Base-by-base conservation (phyloP, 2,329 filamentous ascomycete genomes). In the Penicillium rolfsii region DNA sequence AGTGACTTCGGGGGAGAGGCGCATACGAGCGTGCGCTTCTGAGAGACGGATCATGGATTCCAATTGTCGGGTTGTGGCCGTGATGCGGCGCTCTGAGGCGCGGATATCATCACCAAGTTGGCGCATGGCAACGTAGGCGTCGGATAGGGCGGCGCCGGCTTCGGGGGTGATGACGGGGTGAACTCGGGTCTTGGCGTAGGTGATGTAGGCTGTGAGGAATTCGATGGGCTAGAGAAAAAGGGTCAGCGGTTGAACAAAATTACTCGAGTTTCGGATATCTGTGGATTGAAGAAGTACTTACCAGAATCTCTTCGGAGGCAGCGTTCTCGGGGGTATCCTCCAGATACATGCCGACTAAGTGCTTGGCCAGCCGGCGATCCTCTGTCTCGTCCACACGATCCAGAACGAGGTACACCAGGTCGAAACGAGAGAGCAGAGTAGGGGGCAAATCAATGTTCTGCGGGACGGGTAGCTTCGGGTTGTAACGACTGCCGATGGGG, bases 21-120 rank as follows among this genome's bases (percentile, higher is more conserved):
- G 90, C 96, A 99, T 99, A 78, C 97, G 97, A 53, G 95, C 96
- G 77, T 99, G 96, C 0, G 93, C 95, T 81, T 99, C 95, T 1
- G 93, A 82, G 3, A 99, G 89, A 63, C 95, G 94, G 74, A 99
- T 98, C 96, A 99, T 99, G 49, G 90, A 95, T 80, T 99, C 96
- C 5, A 99, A 84, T 79, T 99, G 95, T 74, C 95, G 87, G 0
- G 96, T 99, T 3, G 95, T 99, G 43, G 95, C 95, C 0, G 95
- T 99, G 80, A 99, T 99, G 67, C 95, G 91, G 77, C 96, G 94
- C 78, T 99, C 96, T 3, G 91, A 87, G 2, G 93, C 85, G 52
- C 94, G 91, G 38, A 94, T 89, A 70, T 93, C 90, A 68, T 93
- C 89, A 50, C 95, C 95, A 0, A 99, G 87, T 72, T 93, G 91